These are phyloP conservation scores for Stachybotrys echinatus DNA, from an alignment of 2,329 filamentous ascomycete genomes.

Conservation along the genomic window DNA sequence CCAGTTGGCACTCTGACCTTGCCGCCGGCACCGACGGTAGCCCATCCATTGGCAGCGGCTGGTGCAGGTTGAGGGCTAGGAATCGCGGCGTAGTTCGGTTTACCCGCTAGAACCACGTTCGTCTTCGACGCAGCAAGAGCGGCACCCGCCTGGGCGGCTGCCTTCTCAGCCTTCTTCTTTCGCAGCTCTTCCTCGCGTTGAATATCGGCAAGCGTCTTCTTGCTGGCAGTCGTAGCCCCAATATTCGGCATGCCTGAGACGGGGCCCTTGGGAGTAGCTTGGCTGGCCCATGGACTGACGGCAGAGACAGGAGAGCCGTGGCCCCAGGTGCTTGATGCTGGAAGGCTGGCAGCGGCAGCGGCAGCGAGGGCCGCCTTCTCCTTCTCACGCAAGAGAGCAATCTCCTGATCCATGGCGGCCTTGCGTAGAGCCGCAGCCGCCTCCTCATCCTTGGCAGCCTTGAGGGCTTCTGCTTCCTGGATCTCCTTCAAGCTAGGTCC, in stretches of 20 bases:
- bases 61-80: conserved; percentile 29
- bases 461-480: conserved; percentile 89
- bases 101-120: conserved; percentile 90
- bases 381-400: conserved; percentile 52
- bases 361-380: conserved; percentile 50
- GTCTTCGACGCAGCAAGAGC: conserved; percentile 65
- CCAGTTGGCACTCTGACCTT: conserved; percentile 75
- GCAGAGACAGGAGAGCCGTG: conserved; percentile 66
- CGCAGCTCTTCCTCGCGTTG: conserved; percentile 80
- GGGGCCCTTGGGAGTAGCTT: conserved; percentile 39
- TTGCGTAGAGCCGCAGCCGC: conserved; percentile 72
- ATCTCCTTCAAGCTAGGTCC: conserved; percentile 95
- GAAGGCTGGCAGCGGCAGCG: conserved; percentile 70
- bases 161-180: conserved; percentile 72
- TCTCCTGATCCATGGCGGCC: conserved; percentile 74
- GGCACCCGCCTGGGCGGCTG: conserved; percentile 41
- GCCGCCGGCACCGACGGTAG: conserved; percentile 88
- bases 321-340: conserved; percentile 85
- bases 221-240: conserved; percentile 35
- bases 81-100: conserved; percentile 42
- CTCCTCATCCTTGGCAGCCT: conserved; percentile 85
- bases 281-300: conserved; percentile 65
- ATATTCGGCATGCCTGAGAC: conserved; percentile 15
- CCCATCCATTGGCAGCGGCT: conserved; percentile 63
- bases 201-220: conserved; percentile 91